Base-by-base conservation (phyloP, 768 basidiomycete genomes). In the Agaricus bisporus region DNA sequence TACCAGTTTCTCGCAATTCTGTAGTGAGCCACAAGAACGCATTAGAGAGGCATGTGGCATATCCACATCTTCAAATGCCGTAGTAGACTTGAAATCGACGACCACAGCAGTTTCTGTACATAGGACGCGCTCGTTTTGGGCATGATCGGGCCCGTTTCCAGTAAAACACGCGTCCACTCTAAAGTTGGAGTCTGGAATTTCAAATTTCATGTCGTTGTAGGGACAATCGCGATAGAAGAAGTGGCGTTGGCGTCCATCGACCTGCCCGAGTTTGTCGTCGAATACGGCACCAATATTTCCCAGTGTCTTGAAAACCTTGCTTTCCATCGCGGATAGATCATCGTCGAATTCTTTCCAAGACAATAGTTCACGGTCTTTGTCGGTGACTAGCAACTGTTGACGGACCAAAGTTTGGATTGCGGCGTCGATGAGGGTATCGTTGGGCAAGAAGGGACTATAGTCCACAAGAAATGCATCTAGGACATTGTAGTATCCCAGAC, bases 81-180 rank as follows among this genome's bases (percentile, higher is more conserved):
- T 28, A 20, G 42, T 20, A 14, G 18, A 48, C 29, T 58, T 59
- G 46, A 55, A 57, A 42, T 52, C 60, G 44, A 51, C 47, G 18
- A 56, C 28, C 15, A 63, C 53, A 11, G 52, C 54, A 15, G 54
- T 55, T 20, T 54, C 48, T 4, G 51, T 32, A 17, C 49, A 28
- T 18, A 26, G 22, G 15, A 49, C 39, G 20, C 29, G 10, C 10
- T 29, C 36, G 12, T 36, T 45, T 26, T 37, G 20, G 11, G 45
- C 10, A 26, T 15, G 12, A 5, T 26, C 25, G 26, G 18, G 17
- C 11, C 38, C 32, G 7, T n/a, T n/a, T n/a, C 38, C 11, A 12
- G 54, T 56, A 41, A 59, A 46, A 41, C 57, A 61, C 9, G 60
- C 62, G 41, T 61, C 60, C 6, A 59, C 51, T 20, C 46, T 58